Evolutionary conservation across 257 asterid species (phyloP).

Genomic region (Lycium ferocissimum): DNA sequence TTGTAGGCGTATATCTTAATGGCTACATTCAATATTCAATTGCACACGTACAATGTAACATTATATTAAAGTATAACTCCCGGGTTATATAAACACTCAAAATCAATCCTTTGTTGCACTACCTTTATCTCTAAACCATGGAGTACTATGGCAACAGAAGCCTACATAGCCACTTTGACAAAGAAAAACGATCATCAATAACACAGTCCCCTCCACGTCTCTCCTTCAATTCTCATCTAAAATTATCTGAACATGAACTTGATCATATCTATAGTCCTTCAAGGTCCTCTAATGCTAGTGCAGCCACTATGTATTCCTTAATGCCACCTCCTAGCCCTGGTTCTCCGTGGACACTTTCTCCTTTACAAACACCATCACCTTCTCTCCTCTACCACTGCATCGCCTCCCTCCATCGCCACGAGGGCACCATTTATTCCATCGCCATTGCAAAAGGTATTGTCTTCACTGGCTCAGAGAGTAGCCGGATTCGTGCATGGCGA

Average conservation of each 20-base stretch:
- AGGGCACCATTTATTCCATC: slow-evolving; percentile 73
- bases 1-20: slow-evolving; percentile 12
- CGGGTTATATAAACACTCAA: not conserved
- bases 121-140: slow-evolving; percentile 41
- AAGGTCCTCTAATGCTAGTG: slow-evolving; percentile 48
- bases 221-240: slow-evolving; percentile 50
- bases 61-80: not conserved
- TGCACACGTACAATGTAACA: not conserved
- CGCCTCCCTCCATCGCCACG: slow-evolving; percentile 88
- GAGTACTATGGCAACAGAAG: slow-evolving; percentile 49
- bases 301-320: slow-evolving; percentile 46
- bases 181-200: slow-evolving; percentile 38
- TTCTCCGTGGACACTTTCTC: slow-evolving; percentile 94
- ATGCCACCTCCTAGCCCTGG: slow-evolving; percentile 71
- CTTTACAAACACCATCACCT: slow-evolving; percentile 82
- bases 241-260: slow-evolving; percentile 46
- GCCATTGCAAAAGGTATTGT: slow-evolving; percentile 67
- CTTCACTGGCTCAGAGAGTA: slow-evolving; percentile 80
- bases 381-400: slow-evolving; percentile 85
- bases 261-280: slow-evolving; percentile 69
- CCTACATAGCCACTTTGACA: slow-evolving; percentile 49
- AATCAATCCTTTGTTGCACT: not conserved
- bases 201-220: slow-evolving; percentile 51
- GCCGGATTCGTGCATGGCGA: slow-evolving; percentile 81
- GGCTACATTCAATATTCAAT: slow-evolving; percentile 1